Percentiles rank a stretch among this genome's conserved stretches.
These are phyloP conservation scores for Cyclotella baltica DNA, from an alignment of 108 stramenopile species.

Conservation along the genomic window DNA sequence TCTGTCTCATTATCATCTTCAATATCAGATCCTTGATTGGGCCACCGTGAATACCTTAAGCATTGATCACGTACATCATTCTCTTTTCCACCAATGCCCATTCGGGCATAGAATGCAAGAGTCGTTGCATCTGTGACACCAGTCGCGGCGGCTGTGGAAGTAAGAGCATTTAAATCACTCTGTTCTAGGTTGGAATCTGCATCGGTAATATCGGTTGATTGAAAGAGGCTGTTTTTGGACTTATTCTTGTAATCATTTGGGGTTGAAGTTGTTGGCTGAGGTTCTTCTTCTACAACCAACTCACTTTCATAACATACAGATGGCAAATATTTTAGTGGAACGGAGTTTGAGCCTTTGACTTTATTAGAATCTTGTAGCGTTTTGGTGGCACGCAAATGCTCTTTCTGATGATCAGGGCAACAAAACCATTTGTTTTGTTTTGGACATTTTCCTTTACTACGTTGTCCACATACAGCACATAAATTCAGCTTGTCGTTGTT, in stretches of 20 bases:
- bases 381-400: constrained; percentile 54
- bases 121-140: constrained; percentile 74
- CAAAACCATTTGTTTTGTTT: constrained; percentile 71
- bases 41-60: constrained; percentile 83
- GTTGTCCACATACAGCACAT: constrained; percentile 79
- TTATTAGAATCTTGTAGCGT: constrained; percentile 30
- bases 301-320: constrained; percentile 77
- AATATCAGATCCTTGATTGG: constrained; percentile 4
- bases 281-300: constrained; percentile 88
- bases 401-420: constrained; percentile 77
- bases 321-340: constrained; percentile 55
- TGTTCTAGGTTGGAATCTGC: constrained; percentile 78
- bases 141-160: constrained; percentile 29
- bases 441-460: constrained; percentile 71
- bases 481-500: constrained; percentile 54
- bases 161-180: constrained; percentile 80
- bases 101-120: constrained; percentile 75
- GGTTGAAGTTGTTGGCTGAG: constrained; percentile 6
- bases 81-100: constrained; percentile 50
- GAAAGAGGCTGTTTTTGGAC: constrained; percentile 35
- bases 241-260: constrained; percentile 29
- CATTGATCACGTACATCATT: constrained; percentile 77
- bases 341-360: constrained; percentile 10
- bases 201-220: constrained; percentile 48
- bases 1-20: constrained; percentile 25